Evolutionary conservation across 495 filamentous ascomycete species (phyloP).

Genomic region (Lepraria neglecta): DNA sequence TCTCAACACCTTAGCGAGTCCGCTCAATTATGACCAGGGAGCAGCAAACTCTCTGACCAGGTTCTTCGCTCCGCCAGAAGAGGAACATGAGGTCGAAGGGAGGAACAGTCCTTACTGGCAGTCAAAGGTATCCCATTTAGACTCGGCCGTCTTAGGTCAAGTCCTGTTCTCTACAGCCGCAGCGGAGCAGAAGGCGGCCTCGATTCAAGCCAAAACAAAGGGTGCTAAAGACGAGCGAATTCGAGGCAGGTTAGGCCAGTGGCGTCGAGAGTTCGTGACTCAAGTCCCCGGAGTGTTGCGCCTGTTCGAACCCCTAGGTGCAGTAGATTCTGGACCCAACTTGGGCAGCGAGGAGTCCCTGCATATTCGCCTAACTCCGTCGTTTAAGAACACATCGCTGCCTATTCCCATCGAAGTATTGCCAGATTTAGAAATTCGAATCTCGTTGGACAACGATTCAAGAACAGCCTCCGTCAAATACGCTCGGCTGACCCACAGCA

Average conservation of each 20-base stretch:
- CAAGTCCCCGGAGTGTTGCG: conserved; percentile 9
- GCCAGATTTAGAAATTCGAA: conserved; percentile 23
- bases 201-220: neutral
- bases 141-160: conserved; percentile 12
- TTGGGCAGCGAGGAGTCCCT: neutral
- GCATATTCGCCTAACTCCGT: conserved; percentile 10
- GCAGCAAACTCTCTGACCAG: neutral
- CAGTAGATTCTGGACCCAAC: neutral
- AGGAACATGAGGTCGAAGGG: neutral
- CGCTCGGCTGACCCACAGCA: conserved; percentile 16
- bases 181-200: neutral
- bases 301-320: neutral
- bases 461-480: conserved; percentile 4
- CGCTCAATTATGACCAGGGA: neutral
- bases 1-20: neutral
- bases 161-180: neutral
- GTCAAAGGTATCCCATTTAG: neutral
- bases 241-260: neutral
- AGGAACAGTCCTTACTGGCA: neutral
- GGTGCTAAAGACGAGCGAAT: neutral
- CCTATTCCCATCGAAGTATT: conserved; percentile 9
- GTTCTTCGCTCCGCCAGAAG: conserved; percentile 8
- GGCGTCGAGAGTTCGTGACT: conserved; percentile 6
- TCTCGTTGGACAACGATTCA: conserved; percentile 2
- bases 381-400: neutral